These are phyloP conservation scores for Neurospora sublineolata DNA, from an alignment of 495 filamentous ascomycete genomes.

Conservation along the genomic window DNA sequence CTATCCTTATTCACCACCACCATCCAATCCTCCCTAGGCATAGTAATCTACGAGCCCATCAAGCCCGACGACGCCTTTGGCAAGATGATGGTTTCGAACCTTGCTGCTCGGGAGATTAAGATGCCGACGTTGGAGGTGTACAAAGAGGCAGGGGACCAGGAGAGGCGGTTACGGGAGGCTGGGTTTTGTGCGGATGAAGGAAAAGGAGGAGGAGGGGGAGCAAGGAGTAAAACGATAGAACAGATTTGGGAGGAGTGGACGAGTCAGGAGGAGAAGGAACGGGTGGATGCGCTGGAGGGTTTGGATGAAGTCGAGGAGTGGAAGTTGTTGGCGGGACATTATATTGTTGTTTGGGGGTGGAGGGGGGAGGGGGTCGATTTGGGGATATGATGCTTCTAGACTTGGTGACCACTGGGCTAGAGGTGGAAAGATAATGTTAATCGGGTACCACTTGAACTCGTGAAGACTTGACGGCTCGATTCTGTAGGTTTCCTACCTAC, in stretches of 20 bases:
- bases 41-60: conserved; percentile 85
- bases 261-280: conserved; percentile 56
- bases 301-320: conserved; percentile 96
- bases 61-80: conserved; percentile 77
- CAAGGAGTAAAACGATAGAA: conserved; percentile 49
- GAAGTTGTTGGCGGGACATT: conserved; percentile 76
- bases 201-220: conserved; percentile 14
- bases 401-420: not conserved
- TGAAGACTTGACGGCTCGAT: not conserved
- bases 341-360: conserved; percentile 74
- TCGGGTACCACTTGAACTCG: not conserved
- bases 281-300: conserved; percentile 71
- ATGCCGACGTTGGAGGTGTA: conserved; percentile 74
- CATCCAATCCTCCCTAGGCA: conserved; percentile 41
- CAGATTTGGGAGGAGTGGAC: conserved; percentile 71
- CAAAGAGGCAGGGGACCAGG: conserved; percentile 52
- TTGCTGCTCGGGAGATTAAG: conserved; percentile 70
- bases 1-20: conserved; percentile 53
- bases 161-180: conserved; percentile 45
- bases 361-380: conserved; percentile 22
- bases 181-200: conserved; percentile 41
- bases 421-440: not conserved
- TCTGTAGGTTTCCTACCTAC: not conserved
- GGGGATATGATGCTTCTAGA: not conserved
- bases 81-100: conserved; percentile 79